A percentile compares a stretch with the other conserved stretches of the same genome.
phyloP scores from a whole-genome alignment of 169 alveolate genomes.

The Ichthyophthirius multifiliis region DNA sequence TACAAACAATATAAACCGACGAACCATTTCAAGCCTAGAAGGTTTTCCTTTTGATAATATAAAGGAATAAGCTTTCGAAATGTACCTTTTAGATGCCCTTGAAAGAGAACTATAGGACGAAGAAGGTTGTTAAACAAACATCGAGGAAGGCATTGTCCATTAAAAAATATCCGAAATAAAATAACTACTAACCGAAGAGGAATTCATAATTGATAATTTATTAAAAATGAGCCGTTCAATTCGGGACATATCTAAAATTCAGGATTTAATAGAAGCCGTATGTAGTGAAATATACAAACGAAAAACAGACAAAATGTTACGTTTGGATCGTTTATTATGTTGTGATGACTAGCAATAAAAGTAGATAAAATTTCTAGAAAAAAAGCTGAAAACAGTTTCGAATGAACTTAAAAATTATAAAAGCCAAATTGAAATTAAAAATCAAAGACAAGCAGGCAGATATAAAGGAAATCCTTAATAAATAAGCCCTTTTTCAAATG shows the following conservation, averaged over 20 bases:
- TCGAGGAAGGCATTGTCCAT: neutral
- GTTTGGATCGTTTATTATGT: neutral
- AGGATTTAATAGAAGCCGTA: conserved; percentile 2
- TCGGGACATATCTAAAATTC: neutral
- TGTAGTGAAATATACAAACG: neutral
- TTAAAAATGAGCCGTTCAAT: neutral
- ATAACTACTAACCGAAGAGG: neutral
- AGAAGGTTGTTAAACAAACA: neutral
- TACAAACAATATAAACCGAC: neutral
- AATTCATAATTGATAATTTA: neutral
- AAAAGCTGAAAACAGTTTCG: neutral
- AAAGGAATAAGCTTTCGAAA: neutral
- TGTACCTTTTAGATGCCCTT: neutral
- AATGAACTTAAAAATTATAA: neutral
- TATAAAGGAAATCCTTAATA: neutral
- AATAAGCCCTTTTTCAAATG: neutral
- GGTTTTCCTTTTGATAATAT: conserved; percentile 2
- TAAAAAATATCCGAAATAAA: neutral
- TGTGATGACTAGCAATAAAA: neutral
- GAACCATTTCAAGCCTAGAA: neutral
- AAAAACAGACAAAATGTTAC: neutral
- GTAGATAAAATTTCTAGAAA: neutral
- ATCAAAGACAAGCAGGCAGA: conserved; percentile 14
- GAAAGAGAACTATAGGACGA: neutral
- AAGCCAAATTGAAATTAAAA: neutral